Evolutionary conservation across 164 flowering plant genomes (phyloP).

Genomic region (Magnolia sinica): DNA sequence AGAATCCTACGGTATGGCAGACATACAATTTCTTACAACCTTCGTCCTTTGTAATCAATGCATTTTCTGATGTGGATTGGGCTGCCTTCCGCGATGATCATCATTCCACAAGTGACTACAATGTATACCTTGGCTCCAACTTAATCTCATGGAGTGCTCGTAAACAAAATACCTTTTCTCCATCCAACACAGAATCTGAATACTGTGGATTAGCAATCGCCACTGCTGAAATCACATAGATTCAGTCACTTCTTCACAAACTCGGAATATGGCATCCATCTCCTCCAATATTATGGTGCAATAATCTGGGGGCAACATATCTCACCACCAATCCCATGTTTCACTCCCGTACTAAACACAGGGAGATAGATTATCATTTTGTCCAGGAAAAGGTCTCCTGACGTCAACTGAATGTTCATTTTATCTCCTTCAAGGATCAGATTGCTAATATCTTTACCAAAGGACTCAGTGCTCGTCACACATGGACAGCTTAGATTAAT

Average conservation of each 20-base stretch:
- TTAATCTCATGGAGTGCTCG: neutral
- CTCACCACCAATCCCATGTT: neutral
- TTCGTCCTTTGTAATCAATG: neutral
- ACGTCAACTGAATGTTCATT: neutral
- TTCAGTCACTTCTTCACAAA: neutral
- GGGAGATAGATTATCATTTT: neutral
- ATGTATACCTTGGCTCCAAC: neutral
- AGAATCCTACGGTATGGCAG: neutral
- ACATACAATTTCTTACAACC: neutral
- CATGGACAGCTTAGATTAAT: no score
- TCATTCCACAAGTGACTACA: neutral
- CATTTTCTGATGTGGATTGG: neutral
- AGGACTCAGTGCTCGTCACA: neutral
- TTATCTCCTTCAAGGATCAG: neutral
- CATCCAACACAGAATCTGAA: neutral
- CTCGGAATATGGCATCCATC: neutral
- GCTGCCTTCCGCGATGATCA: neutral
- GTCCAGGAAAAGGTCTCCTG: neutral
- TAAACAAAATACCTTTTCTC: neutral
- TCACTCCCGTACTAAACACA: neutral
- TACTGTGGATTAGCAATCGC: neutral
- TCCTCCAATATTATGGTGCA: conserved; percentile 1
- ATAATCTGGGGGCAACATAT: neutral
- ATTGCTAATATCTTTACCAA: neutral
- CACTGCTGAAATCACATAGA: neutral